These are phyloP conservation scores for Ramalina intermedia DNA, from an alignment of 495 filamentous ascomycete species.

Conservation along the genomic window DNA sequence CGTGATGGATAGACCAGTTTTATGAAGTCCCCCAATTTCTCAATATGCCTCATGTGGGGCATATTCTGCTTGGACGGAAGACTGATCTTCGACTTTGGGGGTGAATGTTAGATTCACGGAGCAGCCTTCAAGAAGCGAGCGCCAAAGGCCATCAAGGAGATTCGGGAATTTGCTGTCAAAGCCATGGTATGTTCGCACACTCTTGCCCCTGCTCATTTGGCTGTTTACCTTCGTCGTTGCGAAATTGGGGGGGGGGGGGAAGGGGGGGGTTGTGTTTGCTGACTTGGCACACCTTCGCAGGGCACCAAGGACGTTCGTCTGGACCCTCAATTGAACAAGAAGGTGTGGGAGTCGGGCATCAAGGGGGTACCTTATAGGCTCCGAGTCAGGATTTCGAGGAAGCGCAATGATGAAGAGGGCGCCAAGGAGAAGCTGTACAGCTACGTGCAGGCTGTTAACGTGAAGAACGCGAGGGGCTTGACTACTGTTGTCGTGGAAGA, in stretches of 20 bases:
- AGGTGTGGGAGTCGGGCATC: conserved; percentile 98
- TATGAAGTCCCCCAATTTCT: conserved; percentile 46
- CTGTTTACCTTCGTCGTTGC: conserved; percentile 3
- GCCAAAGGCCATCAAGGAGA: conserved; percentile 97
- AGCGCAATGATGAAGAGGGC: conserved; percentile 99
- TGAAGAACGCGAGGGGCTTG: conserved; percentile 96
- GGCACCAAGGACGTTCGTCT: conserved; percentile 95
- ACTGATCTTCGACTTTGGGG: conserved; percentile 32
- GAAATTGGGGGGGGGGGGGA: conserved; percentile 16
- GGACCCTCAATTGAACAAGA: conserved; percentile 98
- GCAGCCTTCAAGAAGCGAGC: conserved; percentile 99
- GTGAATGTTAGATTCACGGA: conserved; percentile 63
- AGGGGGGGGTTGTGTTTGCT: neutral
- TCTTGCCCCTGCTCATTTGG: neutral
- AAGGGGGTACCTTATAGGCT: conserved; percentile 96
- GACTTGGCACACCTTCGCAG: conserved; percentile 29
- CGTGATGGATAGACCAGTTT: conserved; percentile 51
- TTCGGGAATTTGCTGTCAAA: conserved; percentile 76
- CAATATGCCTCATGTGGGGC: conserved; percentile 34
- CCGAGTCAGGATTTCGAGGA: conserved; percentile 92
- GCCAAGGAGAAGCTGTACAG: conserved; percentile 97
- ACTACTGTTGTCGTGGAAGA: conserved; percentile 65
- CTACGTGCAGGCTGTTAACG: conserved; percentile 98
- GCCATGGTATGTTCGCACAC: conserved; percentile 69
- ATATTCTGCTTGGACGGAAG: conserved; percentile 38